A percentile compares a stretch with the other conserved stretches of the same genome.
These are phyloP conservation scores for Fusarium robinianum DNA, from an alignment of 2,329 filamentous ascomycete species.

Conservation along the genomic window DNA sequence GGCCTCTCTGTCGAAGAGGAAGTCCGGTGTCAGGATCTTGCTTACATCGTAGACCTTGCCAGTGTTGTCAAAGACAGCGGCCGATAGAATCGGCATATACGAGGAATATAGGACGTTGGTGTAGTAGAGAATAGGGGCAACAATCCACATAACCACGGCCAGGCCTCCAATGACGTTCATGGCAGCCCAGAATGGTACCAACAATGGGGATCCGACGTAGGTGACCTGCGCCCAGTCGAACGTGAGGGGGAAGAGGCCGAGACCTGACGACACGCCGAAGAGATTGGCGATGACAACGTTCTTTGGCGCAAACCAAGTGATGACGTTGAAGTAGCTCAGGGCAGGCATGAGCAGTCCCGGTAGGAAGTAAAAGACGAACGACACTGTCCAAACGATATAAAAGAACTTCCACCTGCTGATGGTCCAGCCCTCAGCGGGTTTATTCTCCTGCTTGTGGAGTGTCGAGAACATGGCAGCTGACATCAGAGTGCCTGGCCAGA, in stretches of 20 bases:
- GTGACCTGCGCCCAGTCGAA: slow-evolving; percentile 94
- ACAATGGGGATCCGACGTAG: slow-evolving; percentile 80
- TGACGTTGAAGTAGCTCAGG: slow-evolving; percentile 84
- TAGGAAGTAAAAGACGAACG: slow-evolving; percentile 83
- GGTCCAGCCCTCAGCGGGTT: slow-evolving; percentile 78
- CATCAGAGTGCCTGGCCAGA: slow-evolving; percentile 88
- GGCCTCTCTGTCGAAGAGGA: slow-evolving; percentile 75
- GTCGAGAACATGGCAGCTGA: slow-evolving; percentile 89
- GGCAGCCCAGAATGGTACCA: slow-evolving; percentile 85
- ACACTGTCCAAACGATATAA: slow-evolving; percentile 69
- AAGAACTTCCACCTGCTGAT: slow-evolving; percentile 87
- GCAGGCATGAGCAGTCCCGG: slow-evolving; percentile 82
- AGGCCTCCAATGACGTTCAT: slow-evolving; percentile 83
- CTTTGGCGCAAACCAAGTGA: slow-evolving; percentile 86
- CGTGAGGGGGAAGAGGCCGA: slow-evolving; percentile 82
- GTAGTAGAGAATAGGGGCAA: slow-evolving; percentile 81
- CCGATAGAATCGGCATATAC: slow-evolving; percentile 85
- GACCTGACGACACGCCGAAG: slow-evolving; percentile 82
- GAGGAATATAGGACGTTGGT: slow-evolving; percentile 77
- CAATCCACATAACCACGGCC: slow-evolving; percentile 82
- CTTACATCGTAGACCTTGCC: slow-evolving; percentile 80
- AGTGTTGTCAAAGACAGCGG: slow-evolving; percentile 83
- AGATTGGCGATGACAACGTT: slow-evolving; percentile 86
- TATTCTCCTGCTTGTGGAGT: slow-evolving; percentile 83
- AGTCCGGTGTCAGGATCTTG: slow-evolving; percentile 76